Conservation (phyloP, 129 eudicot species). For the Saposhnikovia divaricata region DNA sequence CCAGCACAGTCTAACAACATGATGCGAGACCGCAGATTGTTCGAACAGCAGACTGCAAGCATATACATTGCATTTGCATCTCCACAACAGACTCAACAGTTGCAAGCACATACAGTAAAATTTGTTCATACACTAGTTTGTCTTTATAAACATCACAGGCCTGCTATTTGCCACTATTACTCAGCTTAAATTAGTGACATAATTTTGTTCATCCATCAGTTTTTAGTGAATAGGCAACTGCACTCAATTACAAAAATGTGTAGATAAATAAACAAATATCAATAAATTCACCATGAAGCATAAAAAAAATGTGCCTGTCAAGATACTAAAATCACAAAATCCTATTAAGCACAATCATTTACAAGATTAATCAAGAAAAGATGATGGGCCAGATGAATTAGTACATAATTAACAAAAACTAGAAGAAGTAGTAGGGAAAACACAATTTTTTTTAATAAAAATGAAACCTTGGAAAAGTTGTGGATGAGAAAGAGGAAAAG, state of each 20-base stretch:
- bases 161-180: not conserved
- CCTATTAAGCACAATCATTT: not conserved
- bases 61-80: not conserved
- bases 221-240: not conserved
- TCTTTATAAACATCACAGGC: not conserved
- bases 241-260: not conserved
- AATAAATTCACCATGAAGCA: not conserved
- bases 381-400: not conserved
- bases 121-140: no score
- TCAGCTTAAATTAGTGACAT: not conserved
- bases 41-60: not conserved
- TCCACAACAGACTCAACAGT: not conserved
- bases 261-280: not conserved
- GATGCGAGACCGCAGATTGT: not conserved
- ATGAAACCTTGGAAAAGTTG: constrained; percentile 20
- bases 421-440: not conserved
- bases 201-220: not conserved
- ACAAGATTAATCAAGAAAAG: not conserved
- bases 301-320: not conserved
- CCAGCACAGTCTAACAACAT: not conserved
- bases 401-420: not conserved
- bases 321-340: not conserved
- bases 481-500: constrained; percentile 19
- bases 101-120: no score
- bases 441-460: not conserved